Evolutionary conservation across 1,284 basidiomycete genomes (phyloP).

Genomic region (Mycosarcoma mackinlayi): DNA sequence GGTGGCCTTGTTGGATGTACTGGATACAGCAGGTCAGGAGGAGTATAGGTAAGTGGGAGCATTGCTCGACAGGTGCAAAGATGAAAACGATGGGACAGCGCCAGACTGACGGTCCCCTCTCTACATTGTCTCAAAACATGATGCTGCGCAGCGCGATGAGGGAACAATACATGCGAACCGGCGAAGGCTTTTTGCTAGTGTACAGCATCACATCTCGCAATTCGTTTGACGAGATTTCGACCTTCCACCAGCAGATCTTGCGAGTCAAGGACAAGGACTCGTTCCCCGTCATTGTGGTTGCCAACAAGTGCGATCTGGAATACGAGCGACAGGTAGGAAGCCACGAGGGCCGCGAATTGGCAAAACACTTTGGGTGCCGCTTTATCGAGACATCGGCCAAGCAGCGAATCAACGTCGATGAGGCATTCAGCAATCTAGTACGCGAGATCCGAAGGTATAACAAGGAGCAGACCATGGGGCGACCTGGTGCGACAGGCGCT

Average conservation of each 20-base stretch:
- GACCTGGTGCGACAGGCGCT: slow-evolving; percentile 61
- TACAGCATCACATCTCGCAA: slow-evolving; percentile 98
- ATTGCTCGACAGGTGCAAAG: neutral
- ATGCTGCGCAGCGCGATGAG: slow-evolving; percentile 85
- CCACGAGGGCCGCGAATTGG: slow-evolving; percentile 97
- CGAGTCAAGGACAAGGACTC: slow-evolving; percentile 93
- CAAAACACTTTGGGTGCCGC: slow-evolving; percentile 94
- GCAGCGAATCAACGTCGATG: slow-evolving; percentile 97
- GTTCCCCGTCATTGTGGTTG: slow-evolving; percentile 97
- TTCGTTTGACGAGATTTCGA: slow-evolving; percentile 95
- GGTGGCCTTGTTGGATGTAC: slow-evolving; percentile 93
- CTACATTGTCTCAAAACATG: too few species aligned
- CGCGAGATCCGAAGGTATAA: slow-evolving; percentile 97
- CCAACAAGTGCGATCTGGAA: slow-evolving; percentile 98
- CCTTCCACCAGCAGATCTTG: slow-evolving; percentile 91
- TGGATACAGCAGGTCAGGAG: slow-evolving; percentile 98
- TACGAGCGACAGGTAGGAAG: slow-evolving; percentile 97
- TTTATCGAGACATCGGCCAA: slow-evolving; percentile 99
- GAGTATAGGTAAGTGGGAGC: slow-evolving; percentile 85
- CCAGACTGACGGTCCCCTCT: slow-evolving; percentile 1
- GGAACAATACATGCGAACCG: slow-evolving; percentile 96
- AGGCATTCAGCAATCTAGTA: slow-evolving; percentile 96
- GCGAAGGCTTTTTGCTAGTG: slow-evolving; percentile 97
- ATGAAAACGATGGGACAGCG: too few species aligned
- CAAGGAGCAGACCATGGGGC: slow-evolving; percentile 70